Conservation (phyloP, 2,329 filamentous ascomycete species). For the Alternaria gaisen region DNA sequence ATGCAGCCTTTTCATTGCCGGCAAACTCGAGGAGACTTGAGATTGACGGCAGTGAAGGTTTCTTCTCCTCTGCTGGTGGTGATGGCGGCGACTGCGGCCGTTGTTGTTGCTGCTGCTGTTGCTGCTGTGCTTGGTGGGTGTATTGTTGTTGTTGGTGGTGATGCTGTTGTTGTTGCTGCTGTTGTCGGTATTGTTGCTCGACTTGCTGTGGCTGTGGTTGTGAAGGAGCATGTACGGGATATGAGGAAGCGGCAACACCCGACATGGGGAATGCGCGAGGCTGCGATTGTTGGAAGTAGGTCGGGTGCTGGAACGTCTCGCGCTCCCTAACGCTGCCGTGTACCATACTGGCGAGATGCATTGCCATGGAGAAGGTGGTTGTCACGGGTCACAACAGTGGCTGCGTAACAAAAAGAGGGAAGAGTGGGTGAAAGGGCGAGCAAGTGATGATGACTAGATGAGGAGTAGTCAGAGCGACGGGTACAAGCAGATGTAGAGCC, state of each 20-base stretch:
- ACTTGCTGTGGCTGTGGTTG: slow-evolving; percentile 26
- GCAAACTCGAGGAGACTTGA: slow-evolving; percentile 87
- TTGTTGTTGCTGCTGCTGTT: slow-evolving; percentile 42
- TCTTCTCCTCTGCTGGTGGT: slow-evolving; percentile 78
- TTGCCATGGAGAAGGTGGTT: slow-evolving; percentile 44
- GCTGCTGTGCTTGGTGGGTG: slow-evolving; percentile 30
- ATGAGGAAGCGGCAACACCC: slow-evolving; percentile 28
- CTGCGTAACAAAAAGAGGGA: slow-evolving; percentile 39
- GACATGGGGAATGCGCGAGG: slow-evolving; percentile 38
- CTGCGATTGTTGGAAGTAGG: slow-evolving; percentile 51
- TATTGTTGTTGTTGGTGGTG: slow-evolving; percentile 52
- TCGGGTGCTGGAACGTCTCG: slow-evolving; percentile 47
- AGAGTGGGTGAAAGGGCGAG: slow-evolving; percentile 22
- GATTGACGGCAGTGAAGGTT: slow-evolving; percentile 91
- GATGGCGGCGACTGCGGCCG: slow-evolving; percentile 73
- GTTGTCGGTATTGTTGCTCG: slow-evolving; percentile 44
- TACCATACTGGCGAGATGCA: slow-evolving; percentile 57
- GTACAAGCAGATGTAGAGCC: slow-evolving; percentile 44
- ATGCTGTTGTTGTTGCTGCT: slow-evolving; percentile 57
- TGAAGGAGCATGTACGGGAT: slow-evolving; percentile 17
- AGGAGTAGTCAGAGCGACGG: slow-evolving; percentile 31
- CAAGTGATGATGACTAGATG: slow-evolving; percentile 35
- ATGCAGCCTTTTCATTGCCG: slow-evolving; percentile 70
- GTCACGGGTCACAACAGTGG: slow-evolving; percentile 46
- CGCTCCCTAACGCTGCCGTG: slow-evolving; percentile 53